Evolutionary conservation across 2,329 filamentous ascomycete genomes (phyloP).

Genomic region (Penicillium thymicola): DNA sequence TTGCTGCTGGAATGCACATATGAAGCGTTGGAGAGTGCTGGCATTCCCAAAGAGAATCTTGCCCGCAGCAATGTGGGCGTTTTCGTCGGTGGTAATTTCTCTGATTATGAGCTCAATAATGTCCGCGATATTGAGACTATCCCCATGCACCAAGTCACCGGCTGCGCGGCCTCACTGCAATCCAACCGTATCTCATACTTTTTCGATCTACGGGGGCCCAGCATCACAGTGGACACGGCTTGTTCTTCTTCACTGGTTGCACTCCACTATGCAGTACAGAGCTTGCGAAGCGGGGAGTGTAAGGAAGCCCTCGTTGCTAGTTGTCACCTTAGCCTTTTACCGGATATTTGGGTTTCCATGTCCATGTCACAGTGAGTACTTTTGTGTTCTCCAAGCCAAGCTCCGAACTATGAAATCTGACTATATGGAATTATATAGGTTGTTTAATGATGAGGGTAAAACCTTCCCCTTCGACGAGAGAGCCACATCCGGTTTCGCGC

Average conservation of each 20-base stretch:
- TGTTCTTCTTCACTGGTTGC: conserved; percentile 29
- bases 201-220: conserved; percentile 29
- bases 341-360: conserved; percentile 27
- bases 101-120: conserved; percentile 25
- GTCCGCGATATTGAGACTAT: conserved; percentile 22
- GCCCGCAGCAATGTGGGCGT: conserved; percentile 23
- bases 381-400: neutral
- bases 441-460: conserved; percentile 27
- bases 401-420: neutral
- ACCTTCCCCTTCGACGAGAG: conserved; percentile 28
- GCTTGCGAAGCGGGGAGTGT: conserved; percentile 24
- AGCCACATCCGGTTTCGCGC: conserved; percentile 30
- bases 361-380: conserved; percentile 24
- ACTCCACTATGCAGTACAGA: conserved; percentile 28
- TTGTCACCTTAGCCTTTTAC: conserved; percentile 26
- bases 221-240: conserved; percentile 28
- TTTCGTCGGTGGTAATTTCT: conserved; percentile 21
- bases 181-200: conserved; percentile 31
- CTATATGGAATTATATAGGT: conserved; percentile 1
- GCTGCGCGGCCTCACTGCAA: conserved; percentile 20
- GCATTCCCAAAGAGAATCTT: conserved; percentile 27
- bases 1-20: conserved; percentile 25
- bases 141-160: conserved; percentile 22
- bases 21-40: conserved; percentile 30
- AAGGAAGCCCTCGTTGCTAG: conserved; percentile 26